Base-by-base conservation (phyloP, 2,329 filamentous ascomycete genomes). In the Trichoderma harzianum region DNA sequence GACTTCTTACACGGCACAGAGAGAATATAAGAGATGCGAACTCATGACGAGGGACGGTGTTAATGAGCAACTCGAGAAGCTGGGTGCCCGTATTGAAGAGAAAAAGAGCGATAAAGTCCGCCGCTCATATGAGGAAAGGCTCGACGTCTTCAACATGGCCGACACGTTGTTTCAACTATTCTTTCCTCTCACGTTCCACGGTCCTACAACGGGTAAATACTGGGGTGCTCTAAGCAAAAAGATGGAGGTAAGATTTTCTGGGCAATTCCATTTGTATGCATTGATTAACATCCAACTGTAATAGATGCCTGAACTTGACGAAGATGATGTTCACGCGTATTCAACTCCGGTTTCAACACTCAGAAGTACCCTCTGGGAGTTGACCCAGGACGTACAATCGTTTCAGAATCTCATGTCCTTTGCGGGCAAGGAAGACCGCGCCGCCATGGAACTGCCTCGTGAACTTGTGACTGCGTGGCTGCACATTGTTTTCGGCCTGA, bases 161-260 rank as follows among this genome's bases (percentile, higher is more conserved):
- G 81, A 84, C 43, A 72, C 76, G 2, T 39, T 85, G 1, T 84
- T 84, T 72, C 76, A 76, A 8, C 81, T 85, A 47, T 86, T 86
- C 71, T 76, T 86, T 8, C 83, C 84, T 0, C 47, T 74, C 0
- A 71, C 76, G 1, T 80, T 80, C 26, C 75, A 80, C 10, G 80
- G 80, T 0, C 80, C 83, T 0, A 85, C 83, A 3, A 78, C 78
- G 1, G 72, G 73, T 6, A 85, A 83, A 69, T 86, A 80, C 68
- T 86, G 84, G 84, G 84, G 83, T 2, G 81, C 83, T n/a, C 51
- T 84, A 0, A 76, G 76, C 70, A 72, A 67, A 3, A 28, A 81
- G 6, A 72, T 82, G 5, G 57, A 70, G 43, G 81, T 82, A 74
- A 75, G 77, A 70, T 16, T 57, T 69, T 69, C 55, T 60, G 8